Conservation (phyloP, 805 yeast species). For the Yamadazyma philogaea region DNA sequence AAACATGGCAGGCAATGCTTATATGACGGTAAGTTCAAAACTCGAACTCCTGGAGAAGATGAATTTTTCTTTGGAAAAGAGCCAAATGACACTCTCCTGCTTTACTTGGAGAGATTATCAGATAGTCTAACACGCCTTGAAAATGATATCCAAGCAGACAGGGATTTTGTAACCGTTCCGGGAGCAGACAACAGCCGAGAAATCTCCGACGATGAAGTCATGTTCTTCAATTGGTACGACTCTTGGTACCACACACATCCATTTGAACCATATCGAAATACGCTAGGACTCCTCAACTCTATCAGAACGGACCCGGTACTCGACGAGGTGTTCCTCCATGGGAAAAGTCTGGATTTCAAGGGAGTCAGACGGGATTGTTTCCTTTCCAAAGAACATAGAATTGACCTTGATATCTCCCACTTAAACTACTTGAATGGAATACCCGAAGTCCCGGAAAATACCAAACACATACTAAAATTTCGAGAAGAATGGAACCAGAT, state of each 20-base stretch:
- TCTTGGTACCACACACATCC: neutral
- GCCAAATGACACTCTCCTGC: neutral
- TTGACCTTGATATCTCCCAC: neutral
- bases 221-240: constrained; percentile 1
- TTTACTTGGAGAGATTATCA: neutral
- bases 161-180: too few relatives aligned
- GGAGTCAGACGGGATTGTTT: constrained; percentile 1
- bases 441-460: neutral
- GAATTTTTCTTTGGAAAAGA: neutral
- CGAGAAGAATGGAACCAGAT: neutral
- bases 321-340: neutral
- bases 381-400: neutral
- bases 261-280: neutral
- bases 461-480: neutral
- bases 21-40: neutral
- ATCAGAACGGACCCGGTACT: constrained; percentile 1
- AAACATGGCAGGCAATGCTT: neutral
- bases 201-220: neutral
- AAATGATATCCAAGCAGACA: neutral
- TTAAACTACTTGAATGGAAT: neutral
- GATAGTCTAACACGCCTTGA: neutral
- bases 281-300: neutral
- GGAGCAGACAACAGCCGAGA: too few relatives aligned
- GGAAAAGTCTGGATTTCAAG: neutral
- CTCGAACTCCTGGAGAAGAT: neutral